Evolutionary conservation across 78 protist genomes (phyloP), one percentile per base, ranked within the genome.

Genomic region (Reticulomyxa filosa): DNA sequence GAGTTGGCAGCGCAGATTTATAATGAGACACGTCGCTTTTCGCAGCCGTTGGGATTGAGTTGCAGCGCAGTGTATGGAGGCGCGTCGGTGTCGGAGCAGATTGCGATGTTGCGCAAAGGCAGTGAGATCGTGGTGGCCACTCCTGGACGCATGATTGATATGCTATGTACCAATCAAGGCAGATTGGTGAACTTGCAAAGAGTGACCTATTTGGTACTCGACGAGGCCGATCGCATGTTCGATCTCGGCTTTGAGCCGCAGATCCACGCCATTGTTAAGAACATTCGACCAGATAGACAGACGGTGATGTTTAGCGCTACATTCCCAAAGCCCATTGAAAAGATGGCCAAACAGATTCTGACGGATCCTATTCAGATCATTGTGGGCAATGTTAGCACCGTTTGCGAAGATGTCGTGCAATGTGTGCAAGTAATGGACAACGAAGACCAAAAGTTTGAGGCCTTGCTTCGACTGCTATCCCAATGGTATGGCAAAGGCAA

Each of bases 211-310:
- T 63, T 93, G 27, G 94, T 92, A 1, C 70, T 96, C 22, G 99
- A 96, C 73, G 99, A 96, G 65, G 98, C 98, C 8, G 99, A 96
- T 68, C 79, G 97, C 30, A 89, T 96, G 98, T 84, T 96, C 65
- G 99, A 96, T 69, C 59, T 88, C 76, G 29, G 92, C 30, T 81
- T 83, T 59, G 84, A 73, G 53, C 92, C 92, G 22, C 97, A 90
- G 66, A 80, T 90, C 22, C 71, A 23, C 61, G 68, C 83, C 5
- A 34, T 91, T 33, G 23, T 88, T 36, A 79, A 72, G 4, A 78
- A 74, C 73, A 63, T 77, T 30, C 77, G 89, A 25, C 93, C 93
- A 5, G 82, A 81, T 53, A 48, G 90, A 20, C 98, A 92, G 70
- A 77, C 80, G 20, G 88, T 87, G 25, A 29, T 93, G 74, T 89